Evolutionary conservation across 2,329 filamentous ascomycete species (phyloP), one percentile per base, ranked within the genome.

Genomic region (Trichoderma oligosporum): DNA sequence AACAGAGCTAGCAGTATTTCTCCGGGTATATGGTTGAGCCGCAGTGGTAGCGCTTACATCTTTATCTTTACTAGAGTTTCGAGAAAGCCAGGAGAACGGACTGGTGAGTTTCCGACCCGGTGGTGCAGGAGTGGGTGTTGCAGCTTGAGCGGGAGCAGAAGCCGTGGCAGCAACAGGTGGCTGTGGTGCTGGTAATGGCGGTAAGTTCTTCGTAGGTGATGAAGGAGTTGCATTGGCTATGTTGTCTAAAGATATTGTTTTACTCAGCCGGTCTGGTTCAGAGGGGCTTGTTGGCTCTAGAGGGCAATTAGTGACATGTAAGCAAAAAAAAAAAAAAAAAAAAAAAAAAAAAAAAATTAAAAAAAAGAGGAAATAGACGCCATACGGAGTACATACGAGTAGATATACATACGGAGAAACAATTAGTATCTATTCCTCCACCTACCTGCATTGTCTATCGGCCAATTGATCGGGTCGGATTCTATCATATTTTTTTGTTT

Each of bases 11-110:
- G 83, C 84, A 1, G 91, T 96, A 67, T 93, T 90, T 68, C 90
- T 81, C 64, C 60, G 80, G 66, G 29, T 80, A 74, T 60, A 80
- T 67, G 57, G 63, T 59, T 64, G 66, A 46, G 66, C 66, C 36
- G 87, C 80, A 5, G 82, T 80, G 11, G 84, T 80, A 51, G 82
- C 79, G 39, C 76, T 70, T 18, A 68, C 66, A 7, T 83, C 78
- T 62, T 81, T 80, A 4, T 79, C 76, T 65, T 85, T 85, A 51
- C 74, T 76, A 33, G 80, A 78, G 69, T 80, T 86, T 63, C 90
- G 79, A 29, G 89, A 90, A 36, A 95, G 80, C 86, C 89, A 93
- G 36, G 89, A 84, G 66, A 96, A 95, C n/a, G 88, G 90, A 64
- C 89, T 90, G 7, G 89, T 92, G 56, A 95, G 82, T 71, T 94